phyloP scores from a whole-genome alignment of 176 grass and related monocot species.

The Musa itinerans region DNA sequence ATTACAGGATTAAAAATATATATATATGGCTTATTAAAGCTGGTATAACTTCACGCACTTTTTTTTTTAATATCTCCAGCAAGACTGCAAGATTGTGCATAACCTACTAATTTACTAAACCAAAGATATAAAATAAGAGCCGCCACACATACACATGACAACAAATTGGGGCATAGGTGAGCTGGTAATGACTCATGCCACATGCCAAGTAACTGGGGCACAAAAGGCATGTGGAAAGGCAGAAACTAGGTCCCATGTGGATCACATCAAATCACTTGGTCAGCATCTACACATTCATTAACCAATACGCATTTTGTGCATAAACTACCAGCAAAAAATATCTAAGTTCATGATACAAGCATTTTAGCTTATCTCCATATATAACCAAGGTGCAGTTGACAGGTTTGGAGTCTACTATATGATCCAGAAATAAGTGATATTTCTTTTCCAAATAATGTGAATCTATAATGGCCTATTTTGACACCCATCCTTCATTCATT shows the following conservation, averaged over 20 bases:
- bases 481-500: neutral
- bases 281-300: neutral
- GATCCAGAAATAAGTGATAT: neutral
- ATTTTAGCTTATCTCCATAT: neutral
- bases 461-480: neutral
- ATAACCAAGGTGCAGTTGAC: neutral
- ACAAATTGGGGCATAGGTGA: neutral
- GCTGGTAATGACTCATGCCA: neutral
- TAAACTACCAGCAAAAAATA: neutral
- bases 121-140: neutral
- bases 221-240: neutral
- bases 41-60: neutral
- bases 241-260: neutral
- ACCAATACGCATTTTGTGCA: neutral
- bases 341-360: neutral
- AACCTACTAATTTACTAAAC: neutral
- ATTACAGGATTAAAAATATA: neutral
- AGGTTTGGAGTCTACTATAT: neutral
- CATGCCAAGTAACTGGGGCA: neutral
- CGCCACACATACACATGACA: neutral
- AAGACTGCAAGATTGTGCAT: neutral
- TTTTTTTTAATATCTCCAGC: neutral
- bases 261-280: no score
- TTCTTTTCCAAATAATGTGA: neutral
- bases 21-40: neutral